Evolutionary conservation across 176 grass and related monocot species (phyloP).

Genomic region (Rhynchospora tenuis): DNA sequence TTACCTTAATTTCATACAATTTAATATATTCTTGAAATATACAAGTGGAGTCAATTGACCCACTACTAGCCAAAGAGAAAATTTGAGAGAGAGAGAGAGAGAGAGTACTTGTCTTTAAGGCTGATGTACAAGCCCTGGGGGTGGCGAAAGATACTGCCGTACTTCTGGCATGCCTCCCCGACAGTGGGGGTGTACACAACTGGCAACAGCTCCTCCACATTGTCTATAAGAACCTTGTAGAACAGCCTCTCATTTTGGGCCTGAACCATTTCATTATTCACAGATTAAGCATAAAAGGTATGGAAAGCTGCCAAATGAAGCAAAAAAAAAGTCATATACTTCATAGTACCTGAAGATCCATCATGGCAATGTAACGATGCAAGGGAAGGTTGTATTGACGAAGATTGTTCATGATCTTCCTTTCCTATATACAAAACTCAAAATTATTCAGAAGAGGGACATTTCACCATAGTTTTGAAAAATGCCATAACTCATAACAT

Average conservation of each 20-base stretch:
- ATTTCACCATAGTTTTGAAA: background rate
- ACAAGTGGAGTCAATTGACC: too few relatives aligned
- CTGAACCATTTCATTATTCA: slow-evolving; percentile 35
- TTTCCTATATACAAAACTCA: slow-evolving; percentile 43
- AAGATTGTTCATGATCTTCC: slow-evolving; percentile 80
- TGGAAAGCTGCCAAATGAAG: background rate
- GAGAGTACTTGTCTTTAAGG: slow-evolving; percentile 87
- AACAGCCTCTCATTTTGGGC: slow-evolving; percentile 89
- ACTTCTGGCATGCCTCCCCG: slow-evolving; percentile 99
- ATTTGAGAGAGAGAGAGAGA: too few relatives aligned
- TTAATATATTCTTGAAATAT: too few relatives aligned
- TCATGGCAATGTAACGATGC: slow-evolving; percentile 94
- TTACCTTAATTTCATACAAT: too few relatives aligned
- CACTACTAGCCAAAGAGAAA: too few relatives aligned
- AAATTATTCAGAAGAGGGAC: slow-evolving; percentile 22
- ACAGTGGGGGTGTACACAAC: slow-evolving; percentile 96
- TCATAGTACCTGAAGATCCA: slow-evolving; percentile 86
- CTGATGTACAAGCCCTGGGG: slow-evolving; percentile 97
- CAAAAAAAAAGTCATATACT: slow-evolving; percentile 3
- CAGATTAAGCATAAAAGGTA: background rate
- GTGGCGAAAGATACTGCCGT: slow-evolving; percentile 78
- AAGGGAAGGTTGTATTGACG: slow-evolving; percentile 75
- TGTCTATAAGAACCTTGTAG: slow-evolving; percentile 96
- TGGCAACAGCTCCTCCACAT: slow-evolving; percentile 93
- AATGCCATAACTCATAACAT: background rate